Percentiles rank a stretch among this genome's conserved stretches.
These are phyloP conservation scores for Neofusicoccum ribis DNA, from an alignment of 2,329 filamentous ascomycete genomes.

Conservation along the genomic window DNA sequence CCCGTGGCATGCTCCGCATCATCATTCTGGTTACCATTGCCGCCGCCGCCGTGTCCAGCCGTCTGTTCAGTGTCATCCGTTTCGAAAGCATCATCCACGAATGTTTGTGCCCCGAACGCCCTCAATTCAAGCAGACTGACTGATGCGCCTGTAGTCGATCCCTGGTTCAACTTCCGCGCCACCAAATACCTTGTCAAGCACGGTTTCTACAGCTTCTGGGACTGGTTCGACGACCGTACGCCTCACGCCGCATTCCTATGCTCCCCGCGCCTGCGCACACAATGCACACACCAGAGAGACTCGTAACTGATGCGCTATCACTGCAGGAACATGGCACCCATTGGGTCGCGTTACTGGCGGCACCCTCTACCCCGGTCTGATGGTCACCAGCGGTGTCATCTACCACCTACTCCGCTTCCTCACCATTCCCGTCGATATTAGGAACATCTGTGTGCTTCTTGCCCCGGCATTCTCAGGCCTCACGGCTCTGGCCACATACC, in stretches of 20 bases:
- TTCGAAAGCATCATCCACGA: conserved; percentile 99
- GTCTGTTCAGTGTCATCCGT: conserved; percentile 96
- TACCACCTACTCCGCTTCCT: conserved; percentile 90
- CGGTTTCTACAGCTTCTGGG: conserved; percentile 99
- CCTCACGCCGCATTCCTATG: conserved; percentile 18
- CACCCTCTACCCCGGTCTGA: conserved; percentile 96
- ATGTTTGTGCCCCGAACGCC: conserved; percentile 65
- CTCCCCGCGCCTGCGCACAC: background rate
- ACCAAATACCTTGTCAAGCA: conserved; percentile 96
- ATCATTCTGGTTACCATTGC: conserved; percentile 91
- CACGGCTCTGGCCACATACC: conserved; percentile 89
- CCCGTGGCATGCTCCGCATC: conserved; percentile 80
- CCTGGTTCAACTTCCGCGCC: conserved; percentile 99
- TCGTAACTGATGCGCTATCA: conserved; percentile 2
- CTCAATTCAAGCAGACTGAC: conserved; percentile 22
- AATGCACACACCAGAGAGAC: background rate
- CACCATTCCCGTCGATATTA: conserved; percentile 92
- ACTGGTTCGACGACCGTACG: conserved; percentile 98
- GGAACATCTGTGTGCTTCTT: conserved; percentile 96
- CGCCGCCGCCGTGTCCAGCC: conserved; percentile 84
- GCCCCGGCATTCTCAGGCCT: conserved; percentile 92
- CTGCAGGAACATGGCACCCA: conserved; percentile 88
- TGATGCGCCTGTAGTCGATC: conserved; percentile 70
- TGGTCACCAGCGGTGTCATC: conserved; percentile 97
- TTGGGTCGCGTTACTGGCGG: conserved; percentile 97